phyloP scores from a whole-genome alignment of 1,284 basidiomycete species.

The Tremellales sp. region DNA sequence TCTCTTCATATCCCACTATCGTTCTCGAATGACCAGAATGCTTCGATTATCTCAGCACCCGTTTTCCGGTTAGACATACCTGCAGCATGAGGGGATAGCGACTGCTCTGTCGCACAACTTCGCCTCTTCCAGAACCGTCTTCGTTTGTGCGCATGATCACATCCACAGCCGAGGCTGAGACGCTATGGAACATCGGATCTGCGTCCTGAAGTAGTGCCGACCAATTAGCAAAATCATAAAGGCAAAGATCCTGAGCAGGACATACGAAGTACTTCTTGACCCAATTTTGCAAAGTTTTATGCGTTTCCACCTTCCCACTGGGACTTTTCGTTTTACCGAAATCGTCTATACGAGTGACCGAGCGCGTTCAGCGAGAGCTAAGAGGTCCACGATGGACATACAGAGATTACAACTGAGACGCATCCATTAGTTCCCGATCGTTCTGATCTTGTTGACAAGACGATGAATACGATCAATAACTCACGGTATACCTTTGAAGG shows the following conservation, averaged over 20 bases:
- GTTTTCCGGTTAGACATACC: slow-evolving; percentile 27
- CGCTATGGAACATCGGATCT: not conserved
- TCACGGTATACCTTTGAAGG: slow-evolving; percentile 63
- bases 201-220: too few species aligned
- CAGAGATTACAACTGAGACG: slow-evolving; percentile 27
- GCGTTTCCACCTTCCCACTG: slow-evolving; percentile 13
- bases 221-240: too few species aligned
- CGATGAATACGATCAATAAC: slow-evolving; percentile 23
- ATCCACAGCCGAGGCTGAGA: slow-evolving; percentile 18
- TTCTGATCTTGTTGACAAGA: too few species aligned
- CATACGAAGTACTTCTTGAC: slow-evolving; percentile 44
- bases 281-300: slow-evolving; percentile 34
- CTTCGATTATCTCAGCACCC: slow-evolving; percentile 41
- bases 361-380: not conserved
- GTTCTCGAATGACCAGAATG: slow-evolving; percentile 78
- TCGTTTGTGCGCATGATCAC: slow-evolving; percentile 24
- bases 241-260: not conserved
- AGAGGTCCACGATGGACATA: slow-evolving; percentile 7
- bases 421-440: too few species aligned
- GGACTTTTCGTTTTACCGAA: slow-evolving; percentile 38
- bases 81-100: slow-evolving; percentile 72
- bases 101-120: slow-evolving; percentile 54
- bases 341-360: slow-evolving; percentile 26
- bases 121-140: slow-evolving; percentile 16
- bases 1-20: slow-evolving; percentile 73